Base-by-base conservation (phyloP, 176 grass and related monocot species). In the Luzula sylvatica region DNA sequence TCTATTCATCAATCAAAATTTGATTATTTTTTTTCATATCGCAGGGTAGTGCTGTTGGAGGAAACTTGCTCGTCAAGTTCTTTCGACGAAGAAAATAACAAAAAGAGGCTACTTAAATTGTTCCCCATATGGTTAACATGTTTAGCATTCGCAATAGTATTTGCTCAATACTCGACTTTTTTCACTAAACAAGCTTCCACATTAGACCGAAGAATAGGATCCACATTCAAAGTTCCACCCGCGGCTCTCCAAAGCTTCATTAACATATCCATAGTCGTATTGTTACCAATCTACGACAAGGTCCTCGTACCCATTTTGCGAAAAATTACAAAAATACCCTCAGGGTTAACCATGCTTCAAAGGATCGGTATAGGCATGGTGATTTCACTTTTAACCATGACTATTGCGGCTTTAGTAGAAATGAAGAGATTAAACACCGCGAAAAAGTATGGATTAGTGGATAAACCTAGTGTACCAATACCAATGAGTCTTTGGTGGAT, bases 181-280 rank as follows among this genome's bases (percentile, higher is more conserved):
- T 80, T 80, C 54, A 86, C 57, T 35, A 86, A 86, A 61, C 75
- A 80, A 45, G 71, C 71, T 0, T 53, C 48, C 44, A 80, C 76
- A 9, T 38, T 86, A 52, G 71, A 86, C 54, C 51, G 82, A 7
- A 44, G 58, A 15, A 53, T 71, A 30, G 42, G 40, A 0, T 15
- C 22, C 0, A 28, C 13, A 20, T 2, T 75, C 0, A n/a, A 76
- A 65, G 35, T 86, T 29, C 76, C 82, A 0, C 82, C 82, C 2
- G 71, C 75, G 0, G 81, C 54, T 7, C 58, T 85, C 13, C 71
- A 67, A 63, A 35, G 50, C 6, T 39, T 71, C 2, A 61, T 57
- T 17, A 72, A 64, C 7, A 23, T 15, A 1, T 49, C 71, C 65
- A 72, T 86, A 49, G 23, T 86, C 15, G 26, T 13, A 7, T 86